These are phyloP conservation scores for Saitozyma podzolica DNA, from an alignment of 768 basidiomycete species.

Conservation along the genomic window DNA sequence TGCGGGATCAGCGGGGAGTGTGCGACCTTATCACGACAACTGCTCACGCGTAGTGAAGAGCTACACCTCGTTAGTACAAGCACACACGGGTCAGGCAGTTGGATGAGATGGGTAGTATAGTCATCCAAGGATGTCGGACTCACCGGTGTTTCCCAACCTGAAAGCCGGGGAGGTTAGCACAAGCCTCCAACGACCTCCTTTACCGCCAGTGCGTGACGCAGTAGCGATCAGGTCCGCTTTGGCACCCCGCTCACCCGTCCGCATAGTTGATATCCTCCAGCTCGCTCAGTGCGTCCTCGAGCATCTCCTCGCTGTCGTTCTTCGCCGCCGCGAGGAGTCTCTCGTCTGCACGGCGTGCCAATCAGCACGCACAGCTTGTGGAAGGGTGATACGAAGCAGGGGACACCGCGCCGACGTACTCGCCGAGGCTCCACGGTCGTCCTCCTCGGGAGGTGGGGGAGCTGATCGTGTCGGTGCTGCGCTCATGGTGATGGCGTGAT, in stretches of 20 bases:
- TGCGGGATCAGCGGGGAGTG: conserved; percentile 21
- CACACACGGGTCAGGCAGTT: background rate
- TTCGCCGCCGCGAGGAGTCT: conserved; percentile 72
- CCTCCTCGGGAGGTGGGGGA: conserved; percentile 40
- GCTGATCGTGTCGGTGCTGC: conserved; percentile 34
- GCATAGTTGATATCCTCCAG: conserved; percentile 67
- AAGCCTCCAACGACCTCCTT: background rate
- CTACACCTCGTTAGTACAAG: conserved; percentile 49
- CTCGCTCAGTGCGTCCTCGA: conserved; percentile 63
- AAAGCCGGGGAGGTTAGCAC: background rate
- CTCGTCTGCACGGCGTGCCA: conserved; percentile 60
- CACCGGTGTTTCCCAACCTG: conserved; percentile 76
- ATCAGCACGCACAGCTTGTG: background rate
- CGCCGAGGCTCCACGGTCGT: conserved; percentile 38
- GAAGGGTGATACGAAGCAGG: background rate
- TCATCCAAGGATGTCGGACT: background rate
- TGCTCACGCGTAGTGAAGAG: conserved; percentile 71
- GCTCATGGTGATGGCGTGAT: conserved; percentile 9
- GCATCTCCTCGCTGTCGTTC: conserved; percentile 68
- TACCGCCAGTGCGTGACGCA: background rate
- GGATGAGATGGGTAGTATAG: background rate
- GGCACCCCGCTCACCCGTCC: conserved; percentile 65
- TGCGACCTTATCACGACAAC: background rate
- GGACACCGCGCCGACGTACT: conserved; percentile 20
- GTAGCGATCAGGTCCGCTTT: background rate